A percentile compares a stretch with the other conserved stretches of the same genome.
Evolutionary conservation across 2,329 filamentous ascomycete genomes (phyloP).

Genomic region (Didymella sp.): DNA sequence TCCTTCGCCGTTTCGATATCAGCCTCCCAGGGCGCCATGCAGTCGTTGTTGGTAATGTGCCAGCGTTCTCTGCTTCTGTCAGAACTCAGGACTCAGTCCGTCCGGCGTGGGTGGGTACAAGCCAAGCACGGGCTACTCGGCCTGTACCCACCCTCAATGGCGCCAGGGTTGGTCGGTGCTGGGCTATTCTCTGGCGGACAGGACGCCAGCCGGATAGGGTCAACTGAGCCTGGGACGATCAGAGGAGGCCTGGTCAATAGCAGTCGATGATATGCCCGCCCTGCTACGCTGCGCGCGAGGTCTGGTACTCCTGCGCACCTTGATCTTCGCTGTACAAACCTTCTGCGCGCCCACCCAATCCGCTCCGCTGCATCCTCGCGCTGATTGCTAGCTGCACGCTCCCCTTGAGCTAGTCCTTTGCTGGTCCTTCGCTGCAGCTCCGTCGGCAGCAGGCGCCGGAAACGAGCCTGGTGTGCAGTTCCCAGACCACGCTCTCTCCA

Average conservation of each 20-base stretch:
- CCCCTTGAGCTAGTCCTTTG: conserved; percentile 22
- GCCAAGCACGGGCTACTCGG: conserved; percentile 7
- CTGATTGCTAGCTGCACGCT: conserved; percentile 15
- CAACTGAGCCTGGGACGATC: conserved; percentile 20
- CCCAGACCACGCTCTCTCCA: conserved; percentile 3
- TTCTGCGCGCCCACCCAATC: background rate
- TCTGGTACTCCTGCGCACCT: conserved; percentile 1
- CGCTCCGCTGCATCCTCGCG: conserved; percentile 7
- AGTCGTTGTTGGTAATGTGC: background rate
- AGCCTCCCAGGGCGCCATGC: background rate
- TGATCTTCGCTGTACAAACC: background rate
- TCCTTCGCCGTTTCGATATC: background rate
- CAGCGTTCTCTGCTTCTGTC: conserved; percentile 3
- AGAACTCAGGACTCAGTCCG: conserved; percentile 2
- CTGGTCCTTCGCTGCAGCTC: conserved; percentile 9
- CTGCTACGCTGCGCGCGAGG: background rate
- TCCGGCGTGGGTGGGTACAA: conserved; percentile 12
- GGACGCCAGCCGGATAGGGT: conserved; percentile 21
- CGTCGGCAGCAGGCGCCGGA: conserved; percentile 8
- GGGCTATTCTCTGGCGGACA: conserved; percentile 15
- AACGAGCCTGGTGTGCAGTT: conserved; percentile 3
- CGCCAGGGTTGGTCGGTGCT: conserved; percentile 9
- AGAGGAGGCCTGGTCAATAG: conserved; percentile 12
- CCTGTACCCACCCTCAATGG: conserved; percentile 6
- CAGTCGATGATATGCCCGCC: conserved; percentile 8